phyloP scores from a whole-genome alignment of 371 early-diverging fungal species.

The Mortierella sp. region DNA sequence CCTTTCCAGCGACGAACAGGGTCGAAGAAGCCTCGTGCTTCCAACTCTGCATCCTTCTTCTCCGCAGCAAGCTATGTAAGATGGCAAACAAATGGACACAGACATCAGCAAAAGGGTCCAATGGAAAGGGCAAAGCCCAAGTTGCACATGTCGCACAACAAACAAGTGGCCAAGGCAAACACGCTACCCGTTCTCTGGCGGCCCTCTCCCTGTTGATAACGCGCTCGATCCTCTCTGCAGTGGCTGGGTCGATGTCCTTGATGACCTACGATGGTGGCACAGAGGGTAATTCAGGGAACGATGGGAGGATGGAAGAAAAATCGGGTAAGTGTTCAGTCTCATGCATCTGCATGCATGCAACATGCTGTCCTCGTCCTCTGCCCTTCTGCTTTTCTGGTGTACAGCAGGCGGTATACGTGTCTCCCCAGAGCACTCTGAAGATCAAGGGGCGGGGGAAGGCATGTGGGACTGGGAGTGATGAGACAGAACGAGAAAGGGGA shows the following conservation, averaged over 20 bases:
- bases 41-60: conserved; percentile 48
- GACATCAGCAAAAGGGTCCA: neutral
- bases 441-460: neutral
- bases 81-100: neutral
- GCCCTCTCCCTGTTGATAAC: conserved; percentile 50
- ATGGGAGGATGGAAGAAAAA: neutral
- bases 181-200: conserved; percentile 42
- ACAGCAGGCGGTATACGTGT: too few species aligned
- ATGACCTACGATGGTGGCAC: conserved; percentile 27
- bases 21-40: conserved; percentile 50
- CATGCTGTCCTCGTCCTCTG: neutral
- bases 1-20: conserved; percentile 50
- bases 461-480: neutral
- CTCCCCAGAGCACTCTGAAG: too few species aligned
- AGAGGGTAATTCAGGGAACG: conserved; percentile 1
- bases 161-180: too few species aligned
- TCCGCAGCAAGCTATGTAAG: conserved; percentile 47
- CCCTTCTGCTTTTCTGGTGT: too few species aligned
- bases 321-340: neutral
- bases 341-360: conserved; percentile 3
- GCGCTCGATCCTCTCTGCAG: conserved; percentile 45
- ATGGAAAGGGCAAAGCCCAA: too few species aligned
- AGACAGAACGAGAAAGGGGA: neutral
- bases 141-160: too few species aligned
- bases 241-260: conserved; percentile 41